phyloP scores from a whole-genome alignment of 1,284 basidiomycete genomes.

The Cryptococcus sp. region DNA sequence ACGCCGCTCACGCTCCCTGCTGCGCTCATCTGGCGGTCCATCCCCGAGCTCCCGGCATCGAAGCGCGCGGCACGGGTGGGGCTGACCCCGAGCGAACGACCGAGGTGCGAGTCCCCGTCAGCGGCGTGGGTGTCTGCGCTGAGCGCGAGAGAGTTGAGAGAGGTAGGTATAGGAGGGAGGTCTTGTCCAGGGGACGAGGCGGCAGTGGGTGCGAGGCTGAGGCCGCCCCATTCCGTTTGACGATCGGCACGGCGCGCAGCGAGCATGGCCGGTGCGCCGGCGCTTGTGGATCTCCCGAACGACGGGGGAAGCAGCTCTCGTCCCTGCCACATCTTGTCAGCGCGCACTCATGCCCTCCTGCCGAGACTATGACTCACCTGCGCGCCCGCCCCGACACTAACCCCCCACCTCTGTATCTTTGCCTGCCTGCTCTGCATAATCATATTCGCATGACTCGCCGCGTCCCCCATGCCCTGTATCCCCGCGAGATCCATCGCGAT shows the following conservation, averaged over 20 bases:
- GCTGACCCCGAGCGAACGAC: constrained; percentile 6
- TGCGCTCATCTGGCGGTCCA: constrained; percentile 36
- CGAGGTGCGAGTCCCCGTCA: constrained; percentile 1
- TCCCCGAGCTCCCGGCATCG: constrained; percentile 5
- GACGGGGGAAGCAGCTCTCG: constrained; percentile 23
- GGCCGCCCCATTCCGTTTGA: constrained; percentile 25
- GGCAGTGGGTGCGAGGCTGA: constrained; percentile 7
- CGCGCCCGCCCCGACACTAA: constrained; percentile 24
- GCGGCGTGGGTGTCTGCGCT: no score
- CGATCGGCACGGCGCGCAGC: constrained; percentile 24
- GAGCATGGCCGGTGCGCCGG: constrained; percentile 32
- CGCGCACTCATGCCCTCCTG: neutral
- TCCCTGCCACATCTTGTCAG: constrained; percentile 4
- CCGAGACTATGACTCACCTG: constrained; percentile 12
- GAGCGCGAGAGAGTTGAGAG: no score
- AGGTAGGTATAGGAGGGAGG: constrained; percentile 13
- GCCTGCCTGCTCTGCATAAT: constrained; percentile 56
- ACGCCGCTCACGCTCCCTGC: constrained; percentile 27
- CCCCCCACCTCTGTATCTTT: constrained; percentile 56
- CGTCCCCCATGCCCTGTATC: constrained; percentile 48
- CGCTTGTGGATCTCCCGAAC: constrained; percentile 33
- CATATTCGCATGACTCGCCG: constrained; percentile 54
- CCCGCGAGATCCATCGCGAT: constrained; percentile 40
- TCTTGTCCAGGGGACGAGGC: constrained; percentile 28
- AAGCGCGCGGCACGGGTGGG: constrained; percentile 16